These are phyloP conservation scores for Pichia sp. DNA, from an alignment of 1,139 yeast species.

Conservation along the genomic window DNA sequence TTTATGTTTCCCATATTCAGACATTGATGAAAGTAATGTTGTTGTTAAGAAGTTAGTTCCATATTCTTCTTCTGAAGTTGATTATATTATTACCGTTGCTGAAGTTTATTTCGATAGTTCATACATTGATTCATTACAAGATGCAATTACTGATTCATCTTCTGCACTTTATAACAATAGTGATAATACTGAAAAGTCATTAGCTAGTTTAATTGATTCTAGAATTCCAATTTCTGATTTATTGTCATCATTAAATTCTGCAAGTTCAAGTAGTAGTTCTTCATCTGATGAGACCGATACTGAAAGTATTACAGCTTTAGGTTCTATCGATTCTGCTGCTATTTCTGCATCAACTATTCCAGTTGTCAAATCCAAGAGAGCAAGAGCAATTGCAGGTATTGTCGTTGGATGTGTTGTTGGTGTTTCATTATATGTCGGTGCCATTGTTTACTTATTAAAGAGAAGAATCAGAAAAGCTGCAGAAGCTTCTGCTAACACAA, in stretches of 20 bases:
- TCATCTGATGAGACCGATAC: conserved; percentile 7
- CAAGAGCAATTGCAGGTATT: conserved; percentile 52
- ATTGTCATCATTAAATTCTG: conserved; percentile 19
- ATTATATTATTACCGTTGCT: conserved; percentile 71
- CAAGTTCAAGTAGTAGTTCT: background rate
- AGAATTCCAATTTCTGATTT: conserved; percentile 63
- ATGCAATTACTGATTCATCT: conserved; percentile 39
- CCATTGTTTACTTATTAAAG: conserved; percentile 42
- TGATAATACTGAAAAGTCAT: conserved; percentile 42
- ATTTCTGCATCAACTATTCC: conserved; percentile 15
- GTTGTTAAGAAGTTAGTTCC: conserved; percentile 65
- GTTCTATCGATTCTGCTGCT: conserved; percentile 33
- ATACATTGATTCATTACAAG: conserved; percentile 44
- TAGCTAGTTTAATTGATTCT: conserved; percentile 60
- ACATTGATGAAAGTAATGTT: conserved; percentile 39
- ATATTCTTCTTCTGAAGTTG: conserved; percentile 45
- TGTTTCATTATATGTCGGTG: conserved; percentile 52
- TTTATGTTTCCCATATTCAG: conserved; percentile 51
- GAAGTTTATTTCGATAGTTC: conserved; percentile 68
- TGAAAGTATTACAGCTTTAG: conserved; percentile 22
- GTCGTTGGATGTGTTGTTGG: conserved; percentile 72
- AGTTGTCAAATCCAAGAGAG: conserved; percentile 13
- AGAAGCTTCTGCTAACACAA: background rate
- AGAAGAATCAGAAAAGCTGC: conserved; percentile 29
- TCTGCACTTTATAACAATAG: conserved; percentile 54